Percentiles rank a stretch among this genome's conserved stretches.
Evolutionary conservation across 2,329 filamentous ascomycete genomes (phyloP).

Genomic region (Sarocladiaceae sp.): DNA sequence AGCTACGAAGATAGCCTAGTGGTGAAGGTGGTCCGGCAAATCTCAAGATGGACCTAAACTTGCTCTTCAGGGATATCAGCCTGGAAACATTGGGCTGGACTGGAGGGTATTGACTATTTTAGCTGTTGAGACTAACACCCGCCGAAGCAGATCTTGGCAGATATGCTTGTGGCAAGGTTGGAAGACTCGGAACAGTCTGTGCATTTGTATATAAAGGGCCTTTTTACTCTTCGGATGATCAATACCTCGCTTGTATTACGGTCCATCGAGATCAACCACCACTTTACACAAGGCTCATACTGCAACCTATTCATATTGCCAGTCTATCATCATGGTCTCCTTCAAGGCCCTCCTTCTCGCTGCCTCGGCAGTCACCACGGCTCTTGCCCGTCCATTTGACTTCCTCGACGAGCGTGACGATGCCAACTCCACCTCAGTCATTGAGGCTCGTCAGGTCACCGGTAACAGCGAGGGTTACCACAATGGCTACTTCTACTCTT

Average conservation of each 20-base stretch:
- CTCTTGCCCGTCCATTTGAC: constrained; percentile 27
- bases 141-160: background rate
- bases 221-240: background rate
- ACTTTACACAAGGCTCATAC: background rate
- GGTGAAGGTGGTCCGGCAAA: too few relatives aligned
- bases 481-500: constrained; percentile 58
- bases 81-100: too few relatives aligned
- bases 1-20: too few relatives aligned
- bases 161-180: background rate
- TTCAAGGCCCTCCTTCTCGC: constrained; percentile 34
- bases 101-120: too few relatives aligned
- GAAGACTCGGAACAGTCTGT: background rate
- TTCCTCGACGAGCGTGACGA: constrained; percentile 21
- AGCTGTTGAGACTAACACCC: background rate
- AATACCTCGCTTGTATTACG: background rate
- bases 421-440: constrained; percentile 27
- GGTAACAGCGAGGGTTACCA: constrained; percentile 46
- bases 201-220: constrained; percentile 4
- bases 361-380: constrained; percentile 26
- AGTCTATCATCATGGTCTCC: constrained; percentile 30
- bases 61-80: too few relatives aligned
- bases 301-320: background rate
- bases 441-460: constrained; percentile 25
- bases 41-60: too few relatives aligned
- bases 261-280: background rate